Base-by-base conservation (phyloP, 345 rosid species). In the Mangifera indica region DNA sequence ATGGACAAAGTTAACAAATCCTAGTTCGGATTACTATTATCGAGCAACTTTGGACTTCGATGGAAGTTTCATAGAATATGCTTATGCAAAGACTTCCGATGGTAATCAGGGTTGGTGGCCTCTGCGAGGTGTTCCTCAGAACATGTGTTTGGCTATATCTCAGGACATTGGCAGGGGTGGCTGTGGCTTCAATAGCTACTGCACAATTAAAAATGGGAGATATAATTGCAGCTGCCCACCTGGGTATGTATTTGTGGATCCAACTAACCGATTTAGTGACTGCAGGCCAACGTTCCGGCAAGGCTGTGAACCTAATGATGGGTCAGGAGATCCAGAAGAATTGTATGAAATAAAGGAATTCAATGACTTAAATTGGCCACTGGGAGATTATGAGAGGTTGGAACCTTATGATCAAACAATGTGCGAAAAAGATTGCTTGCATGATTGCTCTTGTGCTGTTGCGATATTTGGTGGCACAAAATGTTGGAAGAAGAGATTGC, bases 121-220 rank as follows among this genome's bases (percentile, higher is more conserved):
- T 42, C 10, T 24, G 24, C 25, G 15, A 52, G 0, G 29, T 52
- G 3, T 77, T 25, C 80, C 78, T 3, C 22, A 13, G 0, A 9
- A 74, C 24, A 80, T 70, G 10, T 80, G 83, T 59, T 9, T 13
- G 10, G 60, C 26, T 32, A 46, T 42, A 1, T 25, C 2, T 4
- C 4, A 18, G 21, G 20, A 62, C 0, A 21, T 48, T 0, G 74
- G 80, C 5, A 25, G 72, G 1, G 80, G 83, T 12, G 22, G 69
- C 9, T 73, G 83, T 42, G 80, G 83, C 25, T 80, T 60, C 54
- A 80, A 80, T 63, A 77, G 76, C 70, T 60, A 64, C 66, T 76
- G 80, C 61, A 25, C 14, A 22, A 25, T 56, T 9, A 14, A 51
- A 22, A 66, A 61, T 18, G 58, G 52, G 34, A 76, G 70, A 70